Base-by-base conservation (phyloP, 1,284 basidiomycete genomes). In the Microbotryum silenes-acaulis region DNA sequence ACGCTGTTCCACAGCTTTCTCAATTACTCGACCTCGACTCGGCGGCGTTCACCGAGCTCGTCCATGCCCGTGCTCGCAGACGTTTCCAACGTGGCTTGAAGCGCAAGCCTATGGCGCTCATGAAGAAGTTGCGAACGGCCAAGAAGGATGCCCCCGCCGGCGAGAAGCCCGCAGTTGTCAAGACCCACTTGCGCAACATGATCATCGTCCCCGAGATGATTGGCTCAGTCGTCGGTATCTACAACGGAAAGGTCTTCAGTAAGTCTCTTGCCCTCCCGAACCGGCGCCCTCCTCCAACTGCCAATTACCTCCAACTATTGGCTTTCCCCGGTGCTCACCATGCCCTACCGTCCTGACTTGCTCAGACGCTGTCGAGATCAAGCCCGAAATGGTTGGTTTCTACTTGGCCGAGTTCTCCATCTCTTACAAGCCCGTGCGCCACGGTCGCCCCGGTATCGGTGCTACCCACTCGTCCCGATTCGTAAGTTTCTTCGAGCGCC, bases 161-260 rank as follows among this genome's bases (percentile, higher is more conserved):
- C 81, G 91, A 97, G 81, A 98, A 99, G 83, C 96, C 96, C 67
- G 84, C 89, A 60, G 89, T 92, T 72, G 92, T 99, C 77, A 98
- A 97, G 85, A 99, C 96, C 61, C 96, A 99, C 81, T 83, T 98
- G 72, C 91, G 94, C 76, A 87, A 98, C 82, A 98, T 99, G 94
- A 93, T 97, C 78, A 87, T 98, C 77, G 94, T 98, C 67, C 96
- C 94, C 61, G 94, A 99, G 83, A 98, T 99, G 96, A 97, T 98
- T 78, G 94, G 94, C 70, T 88, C 85, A 72, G 89, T 94, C 68
- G 85, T 94, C 71, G 92, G 91, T 72, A 92, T 96, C 77, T 98
- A 98, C 87, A 94, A 93, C 77, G 92, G 92, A 74, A 93, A 93
- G 85, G 87, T 89, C 72, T 71, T 71, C 68, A 70, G 67, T 64